A percentile compares a stretch with the other conserved stretches of the same genome.
These are phyloP conservation scores for Microglena sp. DNA, from an alignment of 139 green algal genomes.

Conservation along the genomic window DNA sequence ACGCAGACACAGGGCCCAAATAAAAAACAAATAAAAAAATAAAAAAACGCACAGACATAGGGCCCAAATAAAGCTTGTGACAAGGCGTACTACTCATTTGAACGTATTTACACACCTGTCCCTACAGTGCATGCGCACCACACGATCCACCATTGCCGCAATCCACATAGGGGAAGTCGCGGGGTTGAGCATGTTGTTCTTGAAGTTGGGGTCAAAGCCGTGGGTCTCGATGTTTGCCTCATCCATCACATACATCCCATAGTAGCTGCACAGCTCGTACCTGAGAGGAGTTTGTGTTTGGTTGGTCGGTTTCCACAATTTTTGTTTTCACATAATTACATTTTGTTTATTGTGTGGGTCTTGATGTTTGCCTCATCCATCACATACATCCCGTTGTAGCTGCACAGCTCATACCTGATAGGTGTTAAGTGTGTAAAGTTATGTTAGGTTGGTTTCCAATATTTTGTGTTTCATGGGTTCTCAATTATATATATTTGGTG, in stretches of 20 bases:
- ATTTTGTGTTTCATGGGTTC: too few relatives aligned
- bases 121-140: constrained; percentile 24
- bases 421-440: too few relatives aligned
- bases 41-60: background rate
- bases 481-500: too few relatives aligned
- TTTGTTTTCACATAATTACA: too few relatives aligned
- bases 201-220: constrained; percentile 80
- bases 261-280: constrained; percentile 80
- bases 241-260: constrained; percentile 89
- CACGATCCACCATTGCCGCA: constrained; percentile 61
- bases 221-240: constrained; percentile 98
- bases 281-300: constrained; percentile 26
- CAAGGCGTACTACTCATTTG: background rate
- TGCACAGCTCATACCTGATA: constrained; percentile 87
- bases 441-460: too few relatives aligned
- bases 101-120: too few relatives aligned
- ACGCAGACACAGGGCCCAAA: too few relatives aligned
- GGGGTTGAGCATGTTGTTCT: constrained; percentile 60
- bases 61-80: background rate
- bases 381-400: constrained; percentile 77
- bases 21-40: too few relatives aligned
- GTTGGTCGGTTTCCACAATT: too few relatives aligned
- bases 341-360: too few relatives aligned
- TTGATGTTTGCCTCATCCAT: constrained; percentile 96
- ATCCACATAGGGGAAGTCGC: constrained; percentile 56